phyloP scores from a whole-genome alignment of 805 yeast species.

The Pichia membranifaciens region DNA sequence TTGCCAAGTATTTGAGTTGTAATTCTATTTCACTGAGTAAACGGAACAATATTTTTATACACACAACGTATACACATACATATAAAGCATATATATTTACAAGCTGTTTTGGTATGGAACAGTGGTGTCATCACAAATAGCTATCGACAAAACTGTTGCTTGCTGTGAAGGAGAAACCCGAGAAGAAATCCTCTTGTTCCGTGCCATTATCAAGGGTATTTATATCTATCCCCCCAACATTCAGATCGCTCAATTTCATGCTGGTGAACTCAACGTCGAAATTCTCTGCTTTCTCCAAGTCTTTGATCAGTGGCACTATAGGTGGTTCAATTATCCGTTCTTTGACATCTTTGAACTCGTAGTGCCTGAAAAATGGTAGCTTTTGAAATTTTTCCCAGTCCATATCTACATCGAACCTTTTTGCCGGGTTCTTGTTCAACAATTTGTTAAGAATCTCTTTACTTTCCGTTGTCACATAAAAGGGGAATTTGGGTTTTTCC shows the following conservation, averaged over 20 bases:
- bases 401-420: conserved; percentile 52
- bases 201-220: neutral
- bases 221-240: conserved; percentile 8
- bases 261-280: conserved; percentile 70
- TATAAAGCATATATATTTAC: no score
- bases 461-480: conserved; percentile 67
- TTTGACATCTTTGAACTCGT: conserved; percentile 58
- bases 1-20: conserved; percentile 45
- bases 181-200: conserved; percentile 24
- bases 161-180: conserved; percentile 43
- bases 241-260: conserved; percentile 33
- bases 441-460: conserved; percentile 63
- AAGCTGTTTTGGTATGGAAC: no score
- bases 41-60: neutral
- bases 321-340: conserved; percentile 56
- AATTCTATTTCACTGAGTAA: no score
- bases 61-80: no score
- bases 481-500: conserved; percentile 61
- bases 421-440: conserved; percentile 58
- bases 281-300: conserved; percentile 71
- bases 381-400: conserved; percentile 49
- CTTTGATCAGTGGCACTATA: conserved; percentile 67
- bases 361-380: conserved; percentile 67
- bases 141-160: conserved; percentile 33
- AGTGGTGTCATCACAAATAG: conserved; percentile 18